Percentiles rank a stretch among this genome's conserved stretches.
These are phyloP conservation scores for Liriodendron chinense DNA, from an alignment of 164 flowering plant genomes.

Conservation along the genomic window DNA sequence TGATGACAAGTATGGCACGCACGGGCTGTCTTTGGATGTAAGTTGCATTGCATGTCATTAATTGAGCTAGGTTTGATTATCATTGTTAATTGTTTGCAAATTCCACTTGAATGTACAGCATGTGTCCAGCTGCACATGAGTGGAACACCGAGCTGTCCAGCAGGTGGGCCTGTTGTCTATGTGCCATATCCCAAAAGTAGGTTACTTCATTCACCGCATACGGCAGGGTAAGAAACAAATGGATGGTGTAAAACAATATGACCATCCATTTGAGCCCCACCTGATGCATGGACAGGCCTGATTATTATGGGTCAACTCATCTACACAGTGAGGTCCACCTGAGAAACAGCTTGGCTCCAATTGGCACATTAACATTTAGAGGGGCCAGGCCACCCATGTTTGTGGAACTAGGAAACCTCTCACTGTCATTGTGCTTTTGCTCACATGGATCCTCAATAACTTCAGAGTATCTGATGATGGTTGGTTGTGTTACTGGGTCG, in stretches of 20 bases:
- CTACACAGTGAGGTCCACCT: neutral
- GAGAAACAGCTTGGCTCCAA: neutral
- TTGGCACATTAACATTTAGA: neutral
- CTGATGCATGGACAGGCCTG: neutral
- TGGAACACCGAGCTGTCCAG: neutral
- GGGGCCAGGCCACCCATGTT: neutral
- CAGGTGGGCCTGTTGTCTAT: neutral
- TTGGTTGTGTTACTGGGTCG: neutral
- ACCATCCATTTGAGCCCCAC: neutral
- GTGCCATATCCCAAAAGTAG: neutral
- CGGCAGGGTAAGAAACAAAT: neutral
- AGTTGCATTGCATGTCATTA: constrained; percentile 44
- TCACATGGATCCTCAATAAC: neutral
- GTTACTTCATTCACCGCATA: neutral
- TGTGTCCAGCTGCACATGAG: neutral
- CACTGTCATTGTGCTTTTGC: neutral
- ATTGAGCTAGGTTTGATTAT: constrained; percentile 28
- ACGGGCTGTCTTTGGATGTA: constrained; percentile 89
- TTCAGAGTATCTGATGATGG: constrained; percentile 3
- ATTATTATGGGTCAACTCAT: neutral
- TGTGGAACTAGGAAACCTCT: neutral
- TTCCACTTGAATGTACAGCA: neutral
- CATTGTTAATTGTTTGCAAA: neutral
- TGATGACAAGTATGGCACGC: constrained; percentile 98
- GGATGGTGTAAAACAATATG: no score